phyloP scores from a whole-genome alignment of 2,329 filamentous ascomycete species.

The Fusarium incarnatum region DNA sequence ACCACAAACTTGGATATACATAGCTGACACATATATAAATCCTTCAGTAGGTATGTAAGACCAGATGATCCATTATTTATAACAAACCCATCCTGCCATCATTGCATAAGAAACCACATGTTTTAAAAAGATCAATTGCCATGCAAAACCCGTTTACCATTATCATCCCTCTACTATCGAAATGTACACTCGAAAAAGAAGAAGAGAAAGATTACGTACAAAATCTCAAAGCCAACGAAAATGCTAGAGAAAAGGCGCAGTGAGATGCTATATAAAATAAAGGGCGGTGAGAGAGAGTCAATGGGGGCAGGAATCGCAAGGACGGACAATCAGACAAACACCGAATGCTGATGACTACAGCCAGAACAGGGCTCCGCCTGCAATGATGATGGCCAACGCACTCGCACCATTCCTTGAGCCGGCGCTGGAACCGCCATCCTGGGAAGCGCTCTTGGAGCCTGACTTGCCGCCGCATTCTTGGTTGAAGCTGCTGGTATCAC shows the following conservation, averaged over 20 bases:
- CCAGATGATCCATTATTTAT: not conserved
- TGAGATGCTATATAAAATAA: constrained; percentile 34
- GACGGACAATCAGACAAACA: not conserved
- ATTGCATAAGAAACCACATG: not conserved
- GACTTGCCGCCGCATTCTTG: constrained; percentile 54
- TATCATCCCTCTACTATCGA: constrained; percentile 28
- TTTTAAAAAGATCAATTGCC: not conserved
- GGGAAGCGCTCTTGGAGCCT: constrained; percentile 47
- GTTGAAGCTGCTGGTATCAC: constrained; percentile 55
- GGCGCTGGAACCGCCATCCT: constrained; percentile 49
- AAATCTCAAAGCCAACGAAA: constrained; percentile 30
- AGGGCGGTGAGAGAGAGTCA: constrained; percentile 14
- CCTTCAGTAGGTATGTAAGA: not conserved
- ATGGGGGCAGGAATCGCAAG: constrained; percentile 10
- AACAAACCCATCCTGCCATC: not conserved
- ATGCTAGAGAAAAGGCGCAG: constrained; percentile 31
- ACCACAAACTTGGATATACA: constrained; percentile 11
- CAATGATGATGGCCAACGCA: constrained; percentile 54
- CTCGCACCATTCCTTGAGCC: constrained; percentile 51
- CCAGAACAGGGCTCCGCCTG: constrained; percentile 52
- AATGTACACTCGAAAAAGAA: constrained; percentile 41
- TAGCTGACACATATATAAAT: not conserved
- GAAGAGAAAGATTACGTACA: constrained; percentile 40
- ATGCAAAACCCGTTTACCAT: constrained; percentile 27
- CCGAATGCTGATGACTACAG: constrained; percentile 41